Evolutionary conservation across 2,329 filamentous ascomycete genomes (phyloP), one percentile per base, ranked within the genome.

Genomic region (Sclerotiophoma versabilis): DNA sequence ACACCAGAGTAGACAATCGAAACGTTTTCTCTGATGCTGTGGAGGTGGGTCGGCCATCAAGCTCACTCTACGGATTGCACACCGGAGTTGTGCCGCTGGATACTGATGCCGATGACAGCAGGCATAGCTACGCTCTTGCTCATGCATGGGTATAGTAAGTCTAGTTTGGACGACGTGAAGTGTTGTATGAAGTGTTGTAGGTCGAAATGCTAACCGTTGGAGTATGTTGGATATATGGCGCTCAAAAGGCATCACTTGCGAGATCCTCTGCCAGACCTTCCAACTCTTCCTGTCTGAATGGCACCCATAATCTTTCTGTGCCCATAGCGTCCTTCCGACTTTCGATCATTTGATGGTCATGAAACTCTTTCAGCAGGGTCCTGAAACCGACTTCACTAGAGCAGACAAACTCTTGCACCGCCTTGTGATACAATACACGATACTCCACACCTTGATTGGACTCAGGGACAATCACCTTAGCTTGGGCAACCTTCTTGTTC

Each of bases 331-430:
- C 93, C 70, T 93, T 93, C 58, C 87, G 86, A 58, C 90, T 96
- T 49, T 91, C 91, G 59, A 99, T 90, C 87, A 99, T 98, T 70
- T 97, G 92, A 79, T 99, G 95, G 69, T 99, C 95, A 72, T 97
- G 92, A 74, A 99, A 95, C 84, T 99, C 95, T 77, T 98, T 98
- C 59, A 99, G 77, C 71, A 99, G 75, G 22, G 93, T 96, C 57
- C 95, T 84, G 78, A 98, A 98, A 58, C 91, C 92, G 84, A 98
- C 92, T 78, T 98, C 95, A 56, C 90, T 96, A 65, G 91, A 95
- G 74, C 93, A 97, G 43, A 99, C 95, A 74, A 99, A 98, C 70
- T 96, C 92, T 76, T 97, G 93, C 5, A 93, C 89, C 2, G 95
- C 93, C 78, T 96, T 97, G 72, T 96, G 92, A 71, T 98, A 99